A percentile compares a stretch with the other conserved stretches of the same genome.
Evolutionary conservation across 1,284 basidiomycete species (phyloP).

Genomic region (Coniferiporia sulphurascens): DNA sequence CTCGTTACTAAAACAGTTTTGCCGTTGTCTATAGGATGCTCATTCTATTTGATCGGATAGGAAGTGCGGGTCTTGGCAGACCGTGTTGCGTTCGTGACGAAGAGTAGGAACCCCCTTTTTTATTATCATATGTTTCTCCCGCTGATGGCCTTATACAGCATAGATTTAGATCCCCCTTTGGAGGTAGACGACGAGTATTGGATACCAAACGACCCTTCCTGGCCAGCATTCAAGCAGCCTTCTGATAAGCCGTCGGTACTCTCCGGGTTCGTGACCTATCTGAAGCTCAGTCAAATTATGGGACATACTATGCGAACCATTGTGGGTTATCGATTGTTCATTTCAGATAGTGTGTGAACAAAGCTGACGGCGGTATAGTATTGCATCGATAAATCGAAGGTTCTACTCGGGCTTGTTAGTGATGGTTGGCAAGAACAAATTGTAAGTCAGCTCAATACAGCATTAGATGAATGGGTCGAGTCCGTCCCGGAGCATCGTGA

Average conservation of each 20-base stretch:
- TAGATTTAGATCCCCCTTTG: conserved; percentile 73
- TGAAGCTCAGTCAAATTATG: conserved; percentile 68
- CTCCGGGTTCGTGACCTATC: conserved; percentile 59
- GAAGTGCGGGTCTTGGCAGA: conserved; percentile 64
- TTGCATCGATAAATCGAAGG: conserved; percentile 60
- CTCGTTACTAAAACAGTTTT: background rate
- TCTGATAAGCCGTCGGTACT: conserved; percentile 53
- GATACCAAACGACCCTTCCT: conserved; percentile 47
- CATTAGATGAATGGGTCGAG: conserved; percentile 69
- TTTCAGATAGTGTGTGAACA: conserved; percentile 3
- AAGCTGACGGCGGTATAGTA: conserved; percentile 45
- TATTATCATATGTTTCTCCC: conserved; percentile 5
- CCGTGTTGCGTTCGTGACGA: conserved; percentile 70
- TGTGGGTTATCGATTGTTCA: conserved; percentile 36
- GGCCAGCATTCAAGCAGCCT: conserved; percentile 59
- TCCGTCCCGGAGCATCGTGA: conserved; percentile 63
- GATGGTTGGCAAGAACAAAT: conserved; percentile 54
- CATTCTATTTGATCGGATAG: conserved; percentile 57
- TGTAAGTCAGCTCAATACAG: conserved; percentile 67
- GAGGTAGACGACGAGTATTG: conserved; percentile 88
- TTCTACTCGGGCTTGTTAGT: conserved; percentile 44
- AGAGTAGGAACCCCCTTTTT: conserved; percentile 48
- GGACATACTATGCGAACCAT: conserved; percentile 69
- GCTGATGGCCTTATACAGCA: conserved; percentile 36
- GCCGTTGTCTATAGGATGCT: conserved; percentile 21